phyloP scores from a whole-genome alignment of 2,329 filamentous ascomycete genomes.

The Fusarium haematococcum region DNA sequence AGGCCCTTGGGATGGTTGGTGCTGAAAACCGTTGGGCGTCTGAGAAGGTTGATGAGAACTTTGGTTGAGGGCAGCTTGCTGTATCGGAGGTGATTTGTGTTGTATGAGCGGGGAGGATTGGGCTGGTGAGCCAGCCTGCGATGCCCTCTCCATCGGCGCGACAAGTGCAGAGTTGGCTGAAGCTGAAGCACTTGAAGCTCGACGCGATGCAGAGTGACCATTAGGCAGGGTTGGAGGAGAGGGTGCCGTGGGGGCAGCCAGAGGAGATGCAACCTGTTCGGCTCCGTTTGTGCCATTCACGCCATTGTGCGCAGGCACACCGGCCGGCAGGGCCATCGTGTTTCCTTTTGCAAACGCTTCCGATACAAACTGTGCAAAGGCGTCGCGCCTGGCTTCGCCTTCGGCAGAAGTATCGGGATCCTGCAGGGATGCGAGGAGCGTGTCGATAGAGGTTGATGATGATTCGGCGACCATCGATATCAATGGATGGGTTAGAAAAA shows the following conservation, averaged over 20 bases:
- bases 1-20: background rate
- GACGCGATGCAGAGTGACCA: conserved; percentile 14
- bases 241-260: conserved; percentile 11
- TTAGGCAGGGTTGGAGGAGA: conserved; percentile 15
- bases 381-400: conserved; percentile 7
- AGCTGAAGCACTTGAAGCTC: conserved; percentile 18
- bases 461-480: conserved; percentile 1
- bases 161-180: conserved; percentile 9
- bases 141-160: background rate
- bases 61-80: background rate
- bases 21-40: background rate
- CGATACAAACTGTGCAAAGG: conserved; percentile 4
- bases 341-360: background rate
- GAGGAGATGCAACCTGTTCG: background rate
- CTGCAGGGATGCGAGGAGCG: conserved; percentile 15
- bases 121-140: background rate
- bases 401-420: background rate
- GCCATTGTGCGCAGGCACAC: conserved; percentile 8
- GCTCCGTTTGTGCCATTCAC: conserved; percentile 18
- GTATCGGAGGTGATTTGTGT: conserved; percentile 22
- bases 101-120: conserved; percentile 8
- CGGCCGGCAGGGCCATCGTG: conserved; percentile 19
- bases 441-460: conserved; percentile 1
- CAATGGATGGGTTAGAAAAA: background rate
- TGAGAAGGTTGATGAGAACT: conserved; percentile 2